Evolutionary conservation across 371 early-diverging fungal species (phyloP).

Genomic region (Mucor mucedo): DNA sequence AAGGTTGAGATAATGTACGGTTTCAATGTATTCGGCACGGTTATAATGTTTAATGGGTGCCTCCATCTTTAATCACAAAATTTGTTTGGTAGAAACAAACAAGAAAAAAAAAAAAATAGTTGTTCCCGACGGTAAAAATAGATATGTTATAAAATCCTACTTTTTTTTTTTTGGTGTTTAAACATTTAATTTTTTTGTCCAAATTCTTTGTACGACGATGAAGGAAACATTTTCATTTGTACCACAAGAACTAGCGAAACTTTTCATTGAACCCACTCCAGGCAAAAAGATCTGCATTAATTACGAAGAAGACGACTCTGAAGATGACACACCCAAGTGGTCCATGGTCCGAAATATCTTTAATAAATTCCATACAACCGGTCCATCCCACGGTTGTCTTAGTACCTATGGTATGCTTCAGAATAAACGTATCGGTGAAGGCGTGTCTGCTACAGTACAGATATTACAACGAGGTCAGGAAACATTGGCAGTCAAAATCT

Average conservation of each 20-base stretch:
- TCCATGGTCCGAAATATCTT: constrained; percentile 12
- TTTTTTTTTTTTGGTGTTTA: neutral
- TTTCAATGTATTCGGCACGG: constrained; percentile 83
- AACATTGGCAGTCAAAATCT: constrained; percentile 46
- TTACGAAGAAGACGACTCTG: neutral
- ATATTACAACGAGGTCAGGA: constrained; percentile 3
- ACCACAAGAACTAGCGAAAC: constrained; percentile 11
- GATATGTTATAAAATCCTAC: neutral
- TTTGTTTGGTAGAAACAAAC: constrained; percentile 1
- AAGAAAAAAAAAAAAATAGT: constrained; percentile 8
- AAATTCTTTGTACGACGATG: neutral
- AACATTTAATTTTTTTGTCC: neutral
- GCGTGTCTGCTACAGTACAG: constrained; percentile 27
- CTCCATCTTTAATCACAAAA: constrained; percentile 64
- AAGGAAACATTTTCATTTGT: constrained; percentile 12
- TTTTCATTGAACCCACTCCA: constrained; percentile 10
- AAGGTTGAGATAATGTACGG: constrained; percentile 51
- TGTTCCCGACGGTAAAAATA: constrained; percentile 13
- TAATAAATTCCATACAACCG: constrained; percentile 8
- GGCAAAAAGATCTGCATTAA: neutral
- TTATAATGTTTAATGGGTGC: constrained; percentile 66
- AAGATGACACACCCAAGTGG: constrained; percentile 5
- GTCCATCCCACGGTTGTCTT: constrained; percentile 1
- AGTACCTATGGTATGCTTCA: constrained; percentile 20
- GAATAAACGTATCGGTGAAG: constrained; percentile 23